Percentiles rank a stretch among this genome's conserved stretches.
These are phyloP conservation scores for Stentor roeselii DNA, from an alignment of 73 alveolate genomes.

Conservation along the genomic window DNA sequence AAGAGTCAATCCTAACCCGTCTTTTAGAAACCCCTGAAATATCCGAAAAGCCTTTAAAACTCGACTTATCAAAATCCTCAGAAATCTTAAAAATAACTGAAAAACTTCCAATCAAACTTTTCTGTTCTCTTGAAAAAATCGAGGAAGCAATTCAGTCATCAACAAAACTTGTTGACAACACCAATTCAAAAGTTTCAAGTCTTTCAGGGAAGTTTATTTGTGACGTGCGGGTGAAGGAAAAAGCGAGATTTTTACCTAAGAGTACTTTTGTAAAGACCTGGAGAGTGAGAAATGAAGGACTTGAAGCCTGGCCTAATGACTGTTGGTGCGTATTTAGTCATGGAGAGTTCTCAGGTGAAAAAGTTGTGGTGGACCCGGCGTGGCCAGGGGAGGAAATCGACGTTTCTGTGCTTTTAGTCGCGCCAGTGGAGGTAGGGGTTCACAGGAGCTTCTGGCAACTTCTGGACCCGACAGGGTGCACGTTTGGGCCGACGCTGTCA, in stretches of 20 bases:
- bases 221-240: too few species aligned
- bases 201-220: too few species aligned
- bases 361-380: constrained; percentile 6
- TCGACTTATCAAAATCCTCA: too few species aligned
- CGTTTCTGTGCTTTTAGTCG: constrained; percentile 26
- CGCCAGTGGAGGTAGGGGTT: constrained; percentile 31
- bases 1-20: too few species aligned
- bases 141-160: too few species aligned
- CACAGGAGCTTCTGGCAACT: neutral
- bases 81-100: too few species aligned
- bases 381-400: constrained; percentile 39
- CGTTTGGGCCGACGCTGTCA: neutral
- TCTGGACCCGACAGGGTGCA: neutral
- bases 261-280: constrained; percentile 36
- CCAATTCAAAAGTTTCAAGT: too few species aligned
- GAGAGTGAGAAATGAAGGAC: constrained; percentile 56
- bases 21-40: too few species aligned
- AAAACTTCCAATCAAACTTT: too few species aligned
- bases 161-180: too few species aligned
- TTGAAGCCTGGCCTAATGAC: constrained; percentile 48
- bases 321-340: constrained; percentile 32
- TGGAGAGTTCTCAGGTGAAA: constrained; percentile 43
- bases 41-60: too few species aligned
- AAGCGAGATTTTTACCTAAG: constrained; percentile 27
- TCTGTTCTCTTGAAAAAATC: too few species aligned